Percentiles rank a stretch among this genome's conserved stretches.
Conservation (phyloP, 805 yeast genomes). For the Yarrowia hollandica region DNA sequence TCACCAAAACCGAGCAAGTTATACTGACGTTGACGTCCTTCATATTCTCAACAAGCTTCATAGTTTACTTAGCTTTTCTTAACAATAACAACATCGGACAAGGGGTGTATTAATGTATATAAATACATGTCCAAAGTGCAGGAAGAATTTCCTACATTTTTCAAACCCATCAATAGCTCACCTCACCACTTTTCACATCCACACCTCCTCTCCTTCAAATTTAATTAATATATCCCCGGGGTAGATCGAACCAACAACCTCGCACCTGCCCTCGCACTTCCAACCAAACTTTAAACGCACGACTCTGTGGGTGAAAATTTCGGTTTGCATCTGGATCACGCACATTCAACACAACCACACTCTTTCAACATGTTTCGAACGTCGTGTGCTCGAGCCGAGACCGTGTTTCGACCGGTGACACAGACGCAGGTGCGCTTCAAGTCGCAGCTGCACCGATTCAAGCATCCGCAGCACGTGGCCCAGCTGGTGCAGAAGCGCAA, state of each 20-base stretch:
- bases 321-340: neutral
- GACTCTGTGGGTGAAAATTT: neutral
- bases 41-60: no score
- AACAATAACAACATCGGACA: no score
- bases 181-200: no score
- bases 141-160: no score
- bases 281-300: neutral
- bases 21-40: no score
- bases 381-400: neutral
- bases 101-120: no score
- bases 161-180: no score
- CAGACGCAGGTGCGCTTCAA: slow-evolving; percentile 12
- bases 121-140: no score
- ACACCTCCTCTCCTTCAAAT: no score
- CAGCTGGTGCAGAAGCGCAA: slow-evolving; percentile 26
- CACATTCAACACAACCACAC: neutral
- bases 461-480: slow-evolving; percentile 21
- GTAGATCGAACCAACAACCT: neutral
- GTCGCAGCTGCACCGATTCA: slow-evolving; percentile 24
- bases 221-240: no score
- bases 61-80: no score
- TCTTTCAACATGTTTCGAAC: neutral
- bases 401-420: slow-evolving; percentile 1
- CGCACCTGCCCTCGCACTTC: neutral
- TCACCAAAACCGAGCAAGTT: no score